Percentiles rank a stretch among this genome's conserved stretches.
phyloP scores from a whole-genome alignment of 352 stramenopile species.

The Phytopythium oedochilum region DNA sequence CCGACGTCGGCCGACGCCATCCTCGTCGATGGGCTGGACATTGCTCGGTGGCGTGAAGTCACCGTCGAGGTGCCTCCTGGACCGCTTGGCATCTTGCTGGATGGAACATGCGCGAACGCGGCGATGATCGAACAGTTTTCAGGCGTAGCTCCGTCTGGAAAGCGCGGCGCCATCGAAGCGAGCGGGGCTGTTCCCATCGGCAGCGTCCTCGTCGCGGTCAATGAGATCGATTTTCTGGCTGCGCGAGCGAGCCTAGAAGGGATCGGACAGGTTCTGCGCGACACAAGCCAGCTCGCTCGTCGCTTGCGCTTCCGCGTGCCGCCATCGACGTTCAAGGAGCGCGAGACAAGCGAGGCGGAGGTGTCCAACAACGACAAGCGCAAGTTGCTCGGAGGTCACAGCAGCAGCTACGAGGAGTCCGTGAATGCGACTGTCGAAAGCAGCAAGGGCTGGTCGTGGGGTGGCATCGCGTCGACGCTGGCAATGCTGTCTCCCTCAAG shows the following conservation, averaged over 20 bases:
- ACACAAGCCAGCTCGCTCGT: slow-evolving; percentile 34
- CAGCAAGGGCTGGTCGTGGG: slow-evolving; percentile 1
- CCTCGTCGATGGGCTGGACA: slow-evolving; percentile 20
- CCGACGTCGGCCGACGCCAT: neutral
- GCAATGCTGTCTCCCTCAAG: neutral
- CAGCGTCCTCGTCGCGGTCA: slow-evolving; percentile 56
- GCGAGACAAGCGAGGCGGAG: slow-evolving; percentile 1
- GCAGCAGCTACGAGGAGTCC: neutral
- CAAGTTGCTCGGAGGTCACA: slow-evolving; percentile 7
- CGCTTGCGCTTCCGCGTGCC: slow-evolving; percentile 42
- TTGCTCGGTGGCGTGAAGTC: slow-evolving; percentile 17
- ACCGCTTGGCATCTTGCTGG: slow-evolving; percentile 55
- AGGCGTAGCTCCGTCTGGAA: slow-evolving; percentile 14
- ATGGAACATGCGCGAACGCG: slow-evolving; percentile 25
- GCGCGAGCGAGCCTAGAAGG: slow-evolving; percentile 33
- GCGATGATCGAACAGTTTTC: slow-evolving; percentile 60
- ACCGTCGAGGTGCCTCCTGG: slow-evolving; percentile 46
- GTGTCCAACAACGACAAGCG: slow-evolving; percentile 4
- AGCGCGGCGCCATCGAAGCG: slow-evolving; percentile 41
- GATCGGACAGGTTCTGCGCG: slow-evolving; percentile 40
- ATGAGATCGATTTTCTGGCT: slow-evolving; percentile 43
- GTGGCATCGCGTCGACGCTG: slow-evolving; percentile 1
- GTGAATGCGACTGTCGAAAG: neutral
- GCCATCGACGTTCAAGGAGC: neutral
- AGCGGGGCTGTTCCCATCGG: slow-evolving; percentile 34